Conservation (phyloP, 768 basidiomycete genomes). For the Russula vinacea region DNA sequence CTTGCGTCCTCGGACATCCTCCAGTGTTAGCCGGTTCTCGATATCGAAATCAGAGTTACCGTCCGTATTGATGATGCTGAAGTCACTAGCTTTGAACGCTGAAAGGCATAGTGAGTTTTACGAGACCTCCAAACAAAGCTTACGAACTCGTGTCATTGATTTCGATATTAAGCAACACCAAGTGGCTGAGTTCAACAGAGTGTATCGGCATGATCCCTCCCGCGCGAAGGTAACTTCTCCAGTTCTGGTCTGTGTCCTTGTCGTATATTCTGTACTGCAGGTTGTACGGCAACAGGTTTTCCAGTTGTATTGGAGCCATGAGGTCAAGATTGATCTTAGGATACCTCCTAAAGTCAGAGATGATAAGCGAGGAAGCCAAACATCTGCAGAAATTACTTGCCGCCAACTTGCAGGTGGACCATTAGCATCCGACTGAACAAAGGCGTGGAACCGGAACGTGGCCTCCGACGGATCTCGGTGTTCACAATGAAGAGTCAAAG, state of each 20-base stretch:
- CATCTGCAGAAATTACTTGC: slow-evolving; percentile 3
- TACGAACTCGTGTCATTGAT: slow-evolving; percentile 83
- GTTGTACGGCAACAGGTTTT: slow-evolving; percentile 93
- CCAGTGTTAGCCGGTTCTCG: slow-evolving; percentile 67
- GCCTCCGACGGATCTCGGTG: slow-evolving; percentile 79
- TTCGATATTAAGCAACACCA: slow-evolving; percentile 84
- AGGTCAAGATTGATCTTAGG: slow-evolving; percentile 84
- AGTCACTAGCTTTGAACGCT: slow-evolving; percentile 94
- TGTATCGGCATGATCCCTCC: slow-evolving; percentile 97
- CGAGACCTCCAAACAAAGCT: not conserved
- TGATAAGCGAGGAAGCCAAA: slow-evolving; percentile 1
- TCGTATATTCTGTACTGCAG: slow-evolving; percentile 96
- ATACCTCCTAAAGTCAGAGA: slow-evolving; percentile 53
- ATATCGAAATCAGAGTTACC: slow-evolving; percentile 84
- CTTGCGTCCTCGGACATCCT: slow-evolving; percentile 71
- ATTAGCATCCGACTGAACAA: slow-evolving; percentile 69
- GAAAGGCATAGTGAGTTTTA: not conserved
- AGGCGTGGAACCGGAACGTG: slow-evolving; percentile 92
- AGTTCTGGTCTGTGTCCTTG: slow-evolving; percentile 91
- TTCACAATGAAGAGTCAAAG: slow-evolving; percentile 80
- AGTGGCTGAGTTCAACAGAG: slow-evolving; percentile 86
- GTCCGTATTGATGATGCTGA: slow-evolving; percentile 95
- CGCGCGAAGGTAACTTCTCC: slow-evolving; percentile 87
- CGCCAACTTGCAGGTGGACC: slow-evolving; percentile 38
- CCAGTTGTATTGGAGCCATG: slow-evolving; percentile 90